Evolutionary conservation across 2,329 filamentous ascomycete species (phyloP), one percentile per base, ranked within the genome.

Genomic region (Colletotrichum simmondsii): DNA sequence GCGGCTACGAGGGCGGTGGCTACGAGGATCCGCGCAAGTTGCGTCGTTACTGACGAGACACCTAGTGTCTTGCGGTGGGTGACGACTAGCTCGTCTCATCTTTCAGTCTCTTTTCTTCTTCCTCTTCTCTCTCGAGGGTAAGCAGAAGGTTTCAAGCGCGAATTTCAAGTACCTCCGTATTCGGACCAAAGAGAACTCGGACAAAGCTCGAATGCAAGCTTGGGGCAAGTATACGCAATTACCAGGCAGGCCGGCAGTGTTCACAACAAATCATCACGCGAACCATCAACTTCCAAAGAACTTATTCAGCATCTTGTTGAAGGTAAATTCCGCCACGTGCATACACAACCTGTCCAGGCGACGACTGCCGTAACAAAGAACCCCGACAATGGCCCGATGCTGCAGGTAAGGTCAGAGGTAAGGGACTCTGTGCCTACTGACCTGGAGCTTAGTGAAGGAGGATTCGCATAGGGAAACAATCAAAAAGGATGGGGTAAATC

Each of bases 11-110:
- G 65, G 93, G 93, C 79, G 92, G 92, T 80, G 89, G 90, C 76
- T 92, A 95, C 84, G 95, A 98, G 80, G 95, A 98, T 82, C 89
- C 91, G 62, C 84, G 89, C 71, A 92, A 92, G 82, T 80, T 92
- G 74, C 90, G 91, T 75, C 89, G 91, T 75, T 92, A 92, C 83
- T 92, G 85, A 85, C 80, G 80, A 81, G 80, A 81, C 80, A 77
- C 74, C 70, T 59, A 57, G 73, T 75, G 79, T 83, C 80, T 82
- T 82, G 81, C 80, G 84, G 86, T 88, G 85, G 86, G 87, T 74
- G 68, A 49, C 61, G 54, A 49, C 52, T 62, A 58, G 65, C 66
- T 60, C 72, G 52, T 68, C 60, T 62, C 56, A 57, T 72, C 30
- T 54, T 64, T 60, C 56, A 30, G 68, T 75, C 72, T 80, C 75